Base-by-base conservation (phyloP, 2,329 filamentous ascomycete genomes). In the Aspergillus floridensis region DNA sequence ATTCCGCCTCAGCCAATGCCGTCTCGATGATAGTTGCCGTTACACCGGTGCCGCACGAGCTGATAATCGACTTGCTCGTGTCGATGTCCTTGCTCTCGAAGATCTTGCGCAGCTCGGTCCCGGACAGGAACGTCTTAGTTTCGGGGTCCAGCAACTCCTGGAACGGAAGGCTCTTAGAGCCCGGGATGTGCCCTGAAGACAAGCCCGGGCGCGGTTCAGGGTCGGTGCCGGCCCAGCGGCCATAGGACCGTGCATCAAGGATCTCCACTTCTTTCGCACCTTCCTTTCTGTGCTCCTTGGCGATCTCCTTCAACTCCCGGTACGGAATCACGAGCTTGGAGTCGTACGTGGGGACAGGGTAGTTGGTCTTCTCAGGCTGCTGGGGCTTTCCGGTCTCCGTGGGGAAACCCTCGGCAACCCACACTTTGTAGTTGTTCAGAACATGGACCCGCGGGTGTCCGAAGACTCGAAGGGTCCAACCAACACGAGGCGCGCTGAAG, bases 381-480 rank as follows among this genome's bases (percentile, higher is more conserved):
- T 67, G 65, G 14, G 72, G 65, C 55, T 77, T 73, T 0, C 93
- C 93, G n/a, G 86, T 87, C 78, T 96, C 92, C 0, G 88, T 89
- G 0, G 92, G 90, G 65, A 88, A 85, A 1, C 90, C 92, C 70
- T 96, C 83, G 35, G 93, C 89, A 1, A 93, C 88, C 92, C 93
- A 99, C n/a, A 90, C 78, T 74, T 88, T 90, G 79, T 97, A 99
- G 79, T 99, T 99, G 80, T 99, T 96, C 57, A 99, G 79, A 19
- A 99, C 78, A 74, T 97, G 92, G 14, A 99, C 93, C 64, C 86
- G 88, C 49, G 86, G 81, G 74, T 99, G 95, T 1, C 95, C 95
- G 75, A 98, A 98, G 35, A 92, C 86, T 70, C 86, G 87, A 65
- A 99, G 81, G 1, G 93, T 99, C 95, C 95, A 99, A 59, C 88